Conservation (phyloP, 1,284 basidiomycete genomes). For the Phaffia rhodozyma region DNA sequence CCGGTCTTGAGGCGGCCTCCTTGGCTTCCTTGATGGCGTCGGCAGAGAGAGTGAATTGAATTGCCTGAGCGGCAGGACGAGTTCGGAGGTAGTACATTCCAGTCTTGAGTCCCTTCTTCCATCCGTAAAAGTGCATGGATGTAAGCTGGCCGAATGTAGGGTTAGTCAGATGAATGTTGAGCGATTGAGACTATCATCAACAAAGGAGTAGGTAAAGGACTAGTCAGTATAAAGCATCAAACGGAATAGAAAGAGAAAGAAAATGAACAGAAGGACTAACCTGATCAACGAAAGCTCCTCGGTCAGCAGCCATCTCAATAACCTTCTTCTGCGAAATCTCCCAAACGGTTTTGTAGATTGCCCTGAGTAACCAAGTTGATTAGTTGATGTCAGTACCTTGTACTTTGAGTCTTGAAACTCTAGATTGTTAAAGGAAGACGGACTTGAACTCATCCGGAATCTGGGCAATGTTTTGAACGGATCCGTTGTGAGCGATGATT, state of each 20-base stretch:
- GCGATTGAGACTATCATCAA: conserved; percentile 35
- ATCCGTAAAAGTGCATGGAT: conserved; percentile 99
- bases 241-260: not conserved
- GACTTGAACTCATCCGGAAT: conserved; percentile 81
- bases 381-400: not conserved
- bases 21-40: conserved; percentile 62
- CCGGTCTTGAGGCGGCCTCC: conserved; percentile 22
- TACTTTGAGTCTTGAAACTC: conserved; percentile 34
- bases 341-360: conserved; percentile 98
- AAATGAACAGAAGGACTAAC: conserved; percentile 36
- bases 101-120: conserved; percentile 99
- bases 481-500: conserved; percentile 95
- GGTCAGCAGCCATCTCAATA: conserved; percentile 94
- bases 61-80: conserved; percentile 83
- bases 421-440: conserved; percentile 23
- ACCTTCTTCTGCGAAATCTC: conserved; percentile 98
- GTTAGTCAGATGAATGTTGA: conserved; percentile 87
- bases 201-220: not conserved
- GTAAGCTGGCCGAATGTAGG: conserved; percentile 91
- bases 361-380: conserved; percentile 33
- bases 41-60: conserved; percentile 94
- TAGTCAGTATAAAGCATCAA: conserved; percentile 37
- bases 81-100: conserved; percentile 92
- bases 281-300: conserved; percentile 97
- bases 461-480: conserved; percentile 75